Base-by-base conservation (phyloP, 305 asterid species). In the Galium porrigens region DNA sequence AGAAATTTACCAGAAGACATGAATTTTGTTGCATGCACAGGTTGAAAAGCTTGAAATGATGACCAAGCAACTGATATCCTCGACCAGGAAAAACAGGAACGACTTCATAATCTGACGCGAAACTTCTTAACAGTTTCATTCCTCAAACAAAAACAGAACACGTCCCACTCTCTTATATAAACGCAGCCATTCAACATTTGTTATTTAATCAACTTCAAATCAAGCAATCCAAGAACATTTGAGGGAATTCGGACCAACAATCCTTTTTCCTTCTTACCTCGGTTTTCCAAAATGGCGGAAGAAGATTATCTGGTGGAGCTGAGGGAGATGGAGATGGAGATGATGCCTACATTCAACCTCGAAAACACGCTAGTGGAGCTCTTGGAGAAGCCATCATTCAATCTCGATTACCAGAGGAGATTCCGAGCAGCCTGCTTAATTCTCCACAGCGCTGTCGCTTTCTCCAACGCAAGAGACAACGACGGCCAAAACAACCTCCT, bases 381-480 rank as follows among this genome's bases (percentile, higher is more conserved):
- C 14, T 44, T 64, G 58, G 34, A 64, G 6, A 52, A 52, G 46
- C 62, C 73, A 6, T 9, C 10, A 18, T 34, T 5, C 29, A 36
- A 4, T 6, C n/a, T 57, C 20, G 65, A 36, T 0, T 54, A 48
- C 17, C 51, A 20, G 51, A 44, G 44, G 37, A 64, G 70, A 49
- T 51, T 61, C 67, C 67, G 54, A 4, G 11, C 57, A 52, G 59
- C 41, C 12, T 73, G 33, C 22, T 18, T 51, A 25, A 66, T 25
- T 9, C 62, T 69, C 6, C 68, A 25, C 14, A 34, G 34, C 2
- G 39, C 61, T 11, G 36, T 61, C 53, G 74, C 74, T n/a, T 46
- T 65, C 46, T 52, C 51, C 12, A 52, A 32, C 5, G 71, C 73
- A 20, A 34, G n/a, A 49, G 41, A 41, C 42, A 36, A 36, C 25